These are phyloP conservation scores for Malus sylvestris DNA, from an alignment of 306 rosid species.

Conservation along the genomic window DNA sequence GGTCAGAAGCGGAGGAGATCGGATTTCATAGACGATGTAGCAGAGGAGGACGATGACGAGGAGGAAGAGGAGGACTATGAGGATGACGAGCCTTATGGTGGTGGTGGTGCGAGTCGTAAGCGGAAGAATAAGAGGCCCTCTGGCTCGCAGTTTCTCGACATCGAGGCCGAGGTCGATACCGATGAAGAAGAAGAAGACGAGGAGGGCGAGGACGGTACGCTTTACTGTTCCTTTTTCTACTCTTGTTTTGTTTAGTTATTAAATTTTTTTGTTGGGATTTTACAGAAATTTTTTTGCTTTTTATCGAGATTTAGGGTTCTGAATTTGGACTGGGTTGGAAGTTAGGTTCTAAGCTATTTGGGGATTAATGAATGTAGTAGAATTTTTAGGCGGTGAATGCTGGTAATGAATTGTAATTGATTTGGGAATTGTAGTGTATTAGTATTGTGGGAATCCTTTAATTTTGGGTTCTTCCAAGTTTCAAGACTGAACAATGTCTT, in stretches of 20 bases:
- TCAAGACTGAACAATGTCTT: not conserved
- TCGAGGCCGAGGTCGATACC: constrained; percentile 65
- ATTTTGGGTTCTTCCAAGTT: not conserved
- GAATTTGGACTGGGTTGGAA: not conserved
- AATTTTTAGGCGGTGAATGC: not conserved
- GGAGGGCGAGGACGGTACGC: constrained; percentile 81
- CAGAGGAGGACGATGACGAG: constrained; percentile 82
- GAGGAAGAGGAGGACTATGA: constrained; percentile 57
- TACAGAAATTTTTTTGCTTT: not conserved
- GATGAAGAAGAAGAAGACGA: constrained; percentile 95
- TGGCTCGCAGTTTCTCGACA: constrained; percentile 60
- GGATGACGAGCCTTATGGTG: constrained; percentile 30
- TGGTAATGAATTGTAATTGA: not conserved
- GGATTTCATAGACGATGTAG: constrained; percentile 54
- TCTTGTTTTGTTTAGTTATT: not conserved
- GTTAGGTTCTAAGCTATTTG: not conserved
- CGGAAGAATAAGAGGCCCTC: constrained; percentile 33
- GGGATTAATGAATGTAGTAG: not conserved
- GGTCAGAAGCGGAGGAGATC: constrained; percentile 59
- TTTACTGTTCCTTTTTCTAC: not conserved
- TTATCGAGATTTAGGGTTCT: not conserved
- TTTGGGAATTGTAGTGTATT: not conserved
- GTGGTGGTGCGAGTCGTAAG: constrained; percentile 28
- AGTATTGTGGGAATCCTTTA: not conserved
- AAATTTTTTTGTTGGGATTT: not conserved